Conservation (phyloP, 108 stramenopile genomes). For the Parmales sp. region DNA sequence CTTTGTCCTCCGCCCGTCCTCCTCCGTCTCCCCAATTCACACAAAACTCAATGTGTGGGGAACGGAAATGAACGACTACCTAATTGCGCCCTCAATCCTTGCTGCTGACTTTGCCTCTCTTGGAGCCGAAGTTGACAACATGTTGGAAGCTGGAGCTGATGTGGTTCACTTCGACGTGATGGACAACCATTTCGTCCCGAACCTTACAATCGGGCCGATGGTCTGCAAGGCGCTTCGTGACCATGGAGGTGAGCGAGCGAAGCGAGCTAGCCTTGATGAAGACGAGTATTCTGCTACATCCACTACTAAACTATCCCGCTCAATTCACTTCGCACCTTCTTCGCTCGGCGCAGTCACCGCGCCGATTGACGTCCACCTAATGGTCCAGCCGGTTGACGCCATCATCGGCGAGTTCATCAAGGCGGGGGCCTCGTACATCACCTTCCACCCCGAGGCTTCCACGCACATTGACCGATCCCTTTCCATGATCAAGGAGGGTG, state of each 20-base stretch:
- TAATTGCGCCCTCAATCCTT: slow-evolving; percentile 96
- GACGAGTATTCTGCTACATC: too few relatives aligned
- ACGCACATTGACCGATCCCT: slow-evolving; percentile 91
- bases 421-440: slow-evolving; percentile 96
- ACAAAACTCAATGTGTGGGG: slow-evolving; percentile 71
- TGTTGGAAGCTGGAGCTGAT: slow-evolving; percentile 92
- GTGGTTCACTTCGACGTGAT: slow-evolving; percentile 98
- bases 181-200: slow-evolving; percentile 99
- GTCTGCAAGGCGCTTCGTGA: slow-evolving; percentile 96
- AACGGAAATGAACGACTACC: slow-evolving; percentile 69
- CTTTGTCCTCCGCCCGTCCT: too few relatives aligned
- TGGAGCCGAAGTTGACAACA: slow-evolving; percentile 94
- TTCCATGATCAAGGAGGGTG: slow-evolving; percentile 80
- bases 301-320: too few relatives aligned
- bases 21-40: background rate
- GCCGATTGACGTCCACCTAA: slow-evolving; percentile 97
- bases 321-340: too few relatives aligned
- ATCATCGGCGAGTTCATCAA: slow-evolving; percentile 84
- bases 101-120: slow-evolving; percentile 94
- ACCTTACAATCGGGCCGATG: slow-evolving; percentile 97
- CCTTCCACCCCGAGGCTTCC: slow-evolving; percentile 89
- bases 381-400: slow-evolving; percentile 92
- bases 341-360: too few relatives aligned
- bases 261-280: too few relatives aligned
- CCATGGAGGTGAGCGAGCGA: too few relatives aligned